A percentile compares a stretch with the other conserved stretches of the same genome.
Evolutionary conservation across 1,284 basidiomycete genomes (phyloP).

Genomic region (Malassezia brasiliensis): DNA sequence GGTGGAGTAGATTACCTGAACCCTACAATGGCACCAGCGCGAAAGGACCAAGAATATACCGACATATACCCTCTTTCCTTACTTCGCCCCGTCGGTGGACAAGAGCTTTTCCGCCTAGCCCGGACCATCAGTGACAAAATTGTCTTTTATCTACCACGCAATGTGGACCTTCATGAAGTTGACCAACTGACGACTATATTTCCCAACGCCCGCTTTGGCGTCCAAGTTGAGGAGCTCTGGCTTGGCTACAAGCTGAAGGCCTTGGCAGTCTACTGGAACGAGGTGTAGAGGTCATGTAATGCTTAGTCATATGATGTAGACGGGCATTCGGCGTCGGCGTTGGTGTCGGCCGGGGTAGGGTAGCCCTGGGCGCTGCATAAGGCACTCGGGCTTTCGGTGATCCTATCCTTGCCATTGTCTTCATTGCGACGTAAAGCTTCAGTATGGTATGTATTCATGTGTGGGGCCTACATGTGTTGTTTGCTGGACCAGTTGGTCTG

Average conservation of each 20-base stretch:
- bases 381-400: no score
- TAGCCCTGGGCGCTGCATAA: no score
- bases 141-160: constrained; percentile 82
- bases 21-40: not conserved
- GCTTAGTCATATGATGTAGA: constrained; percentile 4
- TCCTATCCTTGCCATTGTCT: no score
- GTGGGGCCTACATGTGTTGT: no score
- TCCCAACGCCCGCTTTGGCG: not conserved
- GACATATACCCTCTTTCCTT: constrained; percentile 41
- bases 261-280: constrained; percentile 6
- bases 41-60: not conserved
- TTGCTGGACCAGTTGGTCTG: no score
- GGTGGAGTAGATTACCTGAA: constrained; percentile 35
- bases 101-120: constrained; percentile 59
- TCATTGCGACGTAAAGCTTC: no score
- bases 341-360: no score
- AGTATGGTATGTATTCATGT: no score
- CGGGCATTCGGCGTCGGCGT: not conserved
- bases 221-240: constrained; percentile 16
- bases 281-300: not conserved
- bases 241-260: constrained; percentile 14
- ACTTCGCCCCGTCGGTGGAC: constrained; percentile 67
- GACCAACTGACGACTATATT: constrained; percentile 51
- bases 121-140: constrained; percentile 23
- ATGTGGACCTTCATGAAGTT: constrained; percentile 66